Base-by-base conservation (phyloP, 768 basidiomycete species). In the Tulasnella sp. region DNA sequence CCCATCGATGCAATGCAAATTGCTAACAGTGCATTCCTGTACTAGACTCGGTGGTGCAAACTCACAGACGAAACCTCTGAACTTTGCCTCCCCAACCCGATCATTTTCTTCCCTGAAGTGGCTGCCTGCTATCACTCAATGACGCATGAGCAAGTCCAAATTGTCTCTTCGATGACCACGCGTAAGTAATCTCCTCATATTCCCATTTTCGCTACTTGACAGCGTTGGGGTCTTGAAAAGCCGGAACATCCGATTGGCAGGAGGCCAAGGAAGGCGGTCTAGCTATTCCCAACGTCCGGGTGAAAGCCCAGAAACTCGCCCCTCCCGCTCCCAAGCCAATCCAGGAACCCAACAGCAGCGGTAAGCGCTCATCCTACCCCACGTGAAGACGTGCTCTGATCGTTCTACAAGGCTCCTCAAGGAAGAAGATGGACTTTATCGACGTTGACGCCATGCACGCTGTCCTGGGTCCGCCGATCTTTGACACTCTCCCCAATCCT, bases 81-180 rank as follows among this genome's bases (percentile, higher is more conserved):
- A 11, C 37, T 52, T 23, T 52, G 32, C 50, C 5, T 29, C 8
- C 27, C 27, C 21, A 36, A 34, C n/a, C 50, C 55, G 6, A 17
- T 42, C 29, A 39, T 31, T 34, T 36, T 46, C 55, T 57, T 57
- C 45, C 55, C 55, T 5, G 32, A 57, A 48, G 43, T 32, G 23
- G 46, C 41, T 17, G 21, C 37, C 6, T 14, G 19, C 4, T 15
- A 15, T 29, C n/a, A 14, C 37, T n/a, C n/a, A n/a, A n/a, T n/a
- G n/a, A n/a, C n/a, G n/a, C 31, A 34, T 12, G 2, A n/a, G 23
- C n/a, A 34, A 15, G 32, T 27, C 17, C 4, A 11, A 40, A 5
- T 12, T 9, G 0, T n/a, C n/a, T 48, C 46, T 14, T 14, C 46
- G 4, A 2, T 31, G 8, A 48, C 46, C 17, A 48, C 46, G 25